These are phyloP conservation scores for Paxillus involutus DNA, from an alignment of 768 basidiomycete genomes.

Conservation along the genomic window DNA sequence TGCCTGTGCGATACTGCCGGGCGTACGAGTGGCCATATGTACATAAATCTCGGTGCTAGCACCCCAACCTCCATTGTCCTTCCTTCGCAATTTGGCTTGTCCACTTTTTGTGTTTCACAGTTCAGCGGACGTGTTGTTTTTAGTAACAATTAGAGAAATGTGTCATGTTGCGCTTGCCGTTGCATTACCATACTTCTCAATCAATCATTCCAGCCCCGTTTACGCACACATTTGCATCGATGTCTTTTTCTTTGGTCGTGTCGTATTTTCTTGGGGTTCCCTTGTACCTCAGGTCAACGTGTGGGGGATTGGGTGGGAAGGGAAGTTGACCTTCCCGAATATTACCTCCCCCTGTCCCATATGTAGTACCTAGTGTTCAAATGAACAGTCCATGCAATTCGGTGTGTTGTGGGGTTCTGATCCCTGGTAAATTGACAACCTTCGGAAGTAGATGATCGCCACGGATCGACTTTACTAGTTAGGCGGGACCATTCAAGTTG, in stretches of 20 bases:
- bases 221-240: slow-evolving; percentile 13
- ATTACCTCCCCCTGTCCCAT: slow-evolving; percentile 9
- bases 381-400: neutral
- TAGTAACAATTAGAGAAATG: slow-evolving; percentile 16
- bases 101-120: slow-evolving; percentile 20
- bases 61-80: slow-evolving; percentile 15
- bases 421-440: too few species aligned
- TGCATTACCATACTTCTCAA: slow-evolving; percentile 17
- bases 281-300: slow-evolving; percentile 3
- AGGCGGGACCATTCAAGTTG: too few species aligned
- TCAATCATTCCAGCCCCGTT: neutral
- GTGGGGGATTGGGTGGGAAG: slow-evolving; percentile 24
- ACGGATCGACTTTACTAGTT: too few species aligned
- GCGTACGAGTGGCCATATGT: slow-evolving; percentile 6
- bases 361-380: slow-evolving; percentile 2
- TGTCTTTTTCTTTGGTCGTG: slow-evolving; percentile 14
- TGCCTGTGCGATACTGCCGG: slow-evolving; percentile 10
- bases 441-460: neutral
- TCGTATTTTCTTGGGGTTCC: slow-evolving; percentile 18
- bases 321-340: slow-evolving; percentile 41
- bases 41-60: slow-evolving; percentile 26
- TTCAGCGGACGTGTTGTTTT: slow-evolving; percentile 26
- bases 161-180: slow-evolving; percentile 25
- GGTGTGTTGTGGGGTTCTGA: neutral
- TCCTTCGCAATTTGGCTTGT: slow-evolving; percentile 26